Percentiles rank a stretch among this genome's conserved stretches.
Conservation (phyloP, 139 green algal species). For the Ettlia oleoabundans region DNA sequence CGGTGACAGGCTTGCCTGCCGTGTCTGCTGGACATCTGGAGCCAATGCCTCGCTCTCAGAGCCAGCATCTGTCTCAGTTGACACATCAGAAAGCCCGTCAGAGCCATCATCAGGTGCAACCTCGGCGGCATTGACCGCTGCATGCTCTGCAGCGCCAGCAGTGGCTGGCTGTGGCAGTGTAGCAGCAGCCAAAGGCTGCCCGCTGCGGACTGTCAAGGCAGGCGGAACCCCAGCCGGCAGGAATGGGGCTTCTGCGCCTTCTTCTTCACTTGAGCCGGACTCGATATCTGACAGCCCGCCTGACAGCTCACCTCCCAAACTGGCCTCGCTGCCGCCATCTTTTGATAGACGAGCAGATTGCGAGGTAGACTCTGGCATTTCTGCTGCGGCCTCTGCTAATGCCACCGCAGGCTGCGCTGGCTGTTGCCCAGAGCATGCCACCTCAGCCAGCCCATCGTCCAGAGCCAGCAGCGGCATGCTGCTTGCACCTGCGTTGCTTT, state of each 20-base stretch:
- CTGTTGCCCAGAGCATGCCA: neutral
- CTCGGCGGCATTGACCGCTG: neutral
- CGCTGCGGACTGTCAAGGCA: too few relatives aligned
- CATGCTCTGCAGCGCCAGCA: neutral
- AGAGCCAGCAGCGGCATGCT: too few relatives aligned
- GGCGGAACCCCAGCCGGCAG: too few relatives aligned
- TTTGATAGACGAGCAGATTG: too few relatives aligned
- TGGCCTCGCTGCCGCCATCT: neutral
- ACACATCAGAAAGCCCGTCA: slow-evolving; percentile 14
- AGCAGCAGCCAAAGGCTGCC: neutral
- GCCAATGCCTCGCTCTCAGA: neutral
- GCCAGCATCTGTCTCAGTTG: slow-evolving; percentile 7
- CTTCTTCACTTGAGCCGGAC: too few relatives aligned
- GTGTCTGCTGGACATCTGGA: neutral
- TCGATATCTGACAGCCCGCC: neutral
- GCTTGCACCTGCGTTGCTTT: neutral
- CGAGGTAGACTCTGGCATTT: too few relatives aligned
- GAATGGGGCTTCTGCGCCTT: too few relatives aligned
- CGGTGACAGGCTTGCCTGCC: neutral
- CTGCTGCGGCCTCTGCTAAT: too few relatives aligned
- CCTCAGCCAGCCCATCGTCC: too few relatives aligned
- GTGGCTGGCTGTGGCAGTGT: neutral
- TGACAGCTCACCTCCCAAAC: neutral
- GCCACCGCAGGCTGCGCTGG: neutral
- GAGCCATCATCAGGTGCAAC: neutral